Evolutionary conservation across 2,329 filamentous ascomycete species (phyloP).

Genomic region (Escovopsis sp.): DNA sequence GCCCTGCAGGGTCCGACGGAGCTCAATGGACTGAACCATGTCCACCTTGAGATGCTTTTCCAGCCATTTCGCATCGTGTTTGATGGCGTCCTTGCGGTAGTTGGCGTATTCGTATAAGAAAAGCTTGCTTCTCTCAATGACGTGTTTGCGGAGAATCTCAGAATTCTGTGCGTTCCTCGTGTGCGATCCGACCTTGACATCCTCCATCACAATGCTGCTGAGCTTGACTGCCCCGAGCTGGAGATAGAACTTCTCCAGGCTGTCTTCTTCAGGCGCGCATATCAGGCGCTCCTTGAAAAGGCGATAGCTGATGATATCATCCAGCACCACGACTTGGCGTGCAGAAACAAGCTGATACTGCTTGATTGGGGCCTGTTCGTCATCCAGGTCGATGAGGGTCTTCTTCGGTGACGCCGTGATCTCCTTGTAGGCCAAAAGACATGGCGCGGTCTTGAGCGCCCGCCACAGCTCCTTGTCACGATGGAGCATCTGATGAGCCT

Average conservation of each 20-base stretch:
- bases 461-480: conserved; percentile 64
- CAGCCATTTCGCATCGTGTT: conserved; percentile 79
- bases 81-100: conserved; percentile 61
- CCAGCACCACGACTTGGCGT: conserved; percentile 58
- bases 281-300: conserved; percentile 75
- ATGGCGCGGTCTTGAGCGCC: conserved; percentile 59
- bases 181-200: conserved; percentile 54
- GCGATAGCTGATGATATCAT: conserved; percentile 80
- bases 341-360: conserved; percentile 67
- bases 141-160: conserved; percentile 56
- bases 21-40: conserved; percentile 61
- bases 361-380: conserved; percentile 52
- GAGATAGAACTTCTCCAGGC: conserved; percentile 69
- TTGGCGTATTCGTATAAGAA: conserved; percentile 67
- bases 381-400: conserved; percentile 35
- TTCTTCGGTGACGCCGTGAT: conserved; percentile 31
- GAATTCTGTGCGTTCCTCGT: conserved; percentile 54
- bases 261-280: conserved; percentile 80
- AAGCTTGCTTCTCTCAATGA: conserved; percentile 74
- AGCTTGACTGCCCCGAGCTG: conserved; percentile 65
- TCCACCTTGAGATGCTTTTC: conserved; percentile 70
- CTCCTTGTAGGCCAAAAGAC: conserved; percentile 74
- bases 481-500: conserved; percentile 53
- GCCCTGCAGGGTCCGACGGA: conserved; percentile 61
- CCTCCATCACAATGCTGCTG: conserved; percentile 63